These are phyloP conservation scores for Blastobotrys illinoisensis DNA, from an alignment of 1,139 yeast species.

Conservation along the genomic window DNA sequence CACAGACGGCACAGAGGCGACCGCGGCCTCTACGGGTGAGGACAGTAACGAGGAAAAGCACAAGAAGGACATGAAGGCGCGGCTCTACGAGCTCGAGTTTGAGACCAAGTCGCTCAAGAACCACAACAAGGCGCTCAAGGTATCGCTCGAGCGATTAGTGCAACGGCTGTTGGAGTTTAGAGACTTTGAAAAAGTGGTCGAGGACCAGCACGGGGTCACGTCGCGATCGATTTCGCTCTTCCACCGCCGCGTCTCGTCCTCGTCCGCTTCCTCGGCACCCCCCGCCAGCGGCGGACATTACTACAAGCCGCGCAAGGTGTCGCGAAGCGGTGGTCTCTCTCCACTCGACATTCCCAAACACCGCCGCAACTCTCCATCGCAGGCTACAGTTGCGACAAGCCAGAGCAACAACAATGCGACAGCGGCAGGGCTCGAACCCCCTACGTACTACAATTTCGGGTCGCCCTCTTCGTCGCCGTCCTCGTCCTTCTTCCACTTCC, in stretches of 20 bases:
- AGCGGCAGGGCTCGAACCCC: background rate
- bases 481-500: constrained; percentile 8
- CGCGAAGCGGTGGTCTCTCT: constrained; percentile 7
- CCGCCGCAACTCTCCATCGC: background rate
- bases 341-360: constrained; percentile 4
- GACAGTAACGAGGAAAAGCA: constrained; percentile 1
- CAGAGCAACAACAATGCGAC: background rate
- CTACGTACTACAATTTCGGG: background rate
- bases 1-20: background rate
- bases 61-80: constrained; percentile 5
- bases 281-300: background rate
- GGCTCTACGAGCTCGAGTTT: constrained; percentile 23
- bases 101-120: constrained; percentile 26
- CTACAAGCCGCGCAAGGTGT: background rate
- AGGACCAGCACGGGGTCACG: constrained; percentile 17
- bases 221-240: constrained; percentile 26
- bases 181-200: constrained; percentile 29
- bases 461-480: constrained; percentile 3
- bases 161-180: constrained; percentile 30
- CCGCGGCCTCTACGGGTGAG: background rate
- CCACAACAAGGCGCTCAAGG: constrained; percentile 29
- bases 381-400: background rate
- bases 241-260: constrained; percentile 25
- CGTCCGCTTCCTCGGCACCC: background rate
- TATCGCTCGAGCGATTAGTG: constrained; percentile 32